Evolutionary conservation across 2,329 filamentous ascomycete species (phyloP).

Genomic region (Arthrobotrys entomopaga): DNA sequence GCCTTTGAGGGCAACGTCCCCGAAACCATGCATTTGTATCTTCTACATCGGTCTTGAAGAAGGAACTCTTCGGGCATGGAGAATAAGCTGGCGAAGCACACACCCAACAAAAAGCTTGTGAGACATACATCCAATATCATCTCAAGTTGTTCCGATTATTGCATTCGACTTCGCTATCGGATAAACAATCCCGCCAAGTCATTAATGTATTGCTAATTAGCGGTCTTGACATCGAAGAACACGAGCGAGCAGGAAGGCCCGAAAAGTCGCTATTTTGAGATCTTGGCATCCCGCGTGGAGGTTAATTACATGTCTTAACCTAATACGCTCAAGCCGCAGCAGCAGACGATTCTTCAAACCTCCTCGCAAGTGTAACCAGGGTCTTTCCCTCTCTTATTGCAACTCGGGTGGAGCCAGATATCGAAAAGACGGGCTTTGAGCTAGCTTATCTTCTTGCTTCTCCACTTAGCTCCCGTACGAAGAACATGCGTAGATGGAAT

Average conservation of each 20-base stretch:
- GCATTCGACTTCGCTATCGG: slow-evolving; percentile 27
- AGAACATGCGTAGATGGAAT: too few relatives aligned
- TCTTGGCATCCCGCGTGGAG: slow-evolving; percentile 30
- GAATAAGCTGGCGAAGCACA: slow-evolving; percentile 15
- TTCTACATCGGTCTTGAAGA: slow-evolving; percentile 23
- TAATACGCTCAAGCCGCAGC: slow-evolving; percentile 19
- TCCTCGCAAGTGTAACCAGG: slow-evolving; percentile 28
- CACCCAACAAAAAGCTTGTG: not conserved
- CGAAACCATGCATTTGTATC: slow-evolving; percentile 21
- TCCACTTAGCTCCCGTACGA: too few relatives aligned
- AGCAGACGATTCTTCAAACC: slow-evolving; percentile 10
- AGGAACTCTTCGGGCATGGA: slow-evolving; percentile 34
- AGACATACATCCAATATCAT: slow-evolving; percentile 1
- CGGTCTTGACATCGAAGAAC: slow-evolving; percentile 30
- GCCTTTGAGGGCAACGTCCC: too few relatives aligned
- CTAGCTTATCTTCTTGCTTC: too few relatives aligned
- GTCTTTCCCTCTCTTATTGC: slow-evolving; percentile 7
- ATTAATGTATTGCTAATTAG: slow-evolving; percentile 4
- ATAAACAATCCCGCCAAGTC: slow-evolving; percentile 35
- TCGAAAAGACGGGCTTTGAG: not conserved
- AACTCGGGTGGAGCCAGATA: slow-evolving; percentile 6
- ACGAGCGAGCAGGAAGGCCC: slow-evolving; percentile 14
- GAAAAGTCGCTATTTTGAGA: slow-evolving; percentile 50
- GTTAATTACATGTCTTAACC: slow-evolving; percentile 27
- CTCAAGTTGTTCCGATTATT: slow-evolving; percentile 13